phyloP scores from a whole-genome alignment of 106 monocot genomes.

The Dioscorea zingiberensis region DNA sequence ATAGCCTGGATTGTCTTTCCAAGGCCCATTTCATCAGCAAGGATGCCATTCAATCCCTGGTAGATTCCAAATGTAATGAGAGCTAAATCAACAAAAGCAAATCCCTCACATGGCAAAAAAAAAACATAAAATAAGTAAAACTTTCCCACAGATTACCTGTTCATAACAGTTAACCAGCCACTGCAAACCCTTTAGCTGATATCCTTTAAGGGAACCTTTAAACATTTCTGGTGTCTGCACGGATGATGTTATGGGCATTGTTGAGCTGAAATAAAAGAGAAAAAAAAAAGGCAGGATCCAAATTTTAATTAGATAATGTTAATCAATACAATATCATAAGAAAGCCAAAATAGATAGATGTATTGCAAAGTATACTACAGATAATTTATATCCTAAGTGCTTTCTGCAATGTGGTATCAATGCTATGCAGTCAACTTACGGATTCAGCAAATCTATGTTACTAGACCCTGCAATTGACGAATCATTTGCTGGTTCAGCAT shows the following conservation, averaged over 20 bases:
- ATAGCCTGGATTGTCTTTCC: constrained; percentile 99
- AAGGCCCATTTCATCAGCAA: constrained; percentile 99
- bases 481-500: constrained; percentile 50
- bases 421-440: constrained; percentile 51
- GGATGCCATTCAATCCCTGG: constrained; percentile 96
- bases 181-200: constrained; percentile 95
- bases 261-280: constrained; percentile 57
- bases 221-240: constrained; percentile 89
- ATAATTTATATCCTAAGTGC: neutral
- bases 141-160: constrained; percentile 42
- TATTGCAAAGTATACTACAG: neutral
- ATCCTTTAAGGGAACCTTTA: constrained; percentile 86
- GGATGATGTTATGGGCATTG: constrained; percentile 90
- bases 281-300: neutral
- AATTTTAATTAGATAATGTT: neutral
- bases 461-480: constrained; percentile 40
- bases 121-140: too few species aligned
- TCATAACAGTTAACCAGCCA: constrained; percentile 99
- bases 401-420: neutral
- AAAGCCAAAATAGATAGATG: too few species aligned
- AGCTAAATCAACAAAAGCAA: too few species aligned
- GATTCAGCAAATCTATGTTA: constrained; percentile 77
- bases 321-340: neutral
- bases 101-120: too few species aligned
- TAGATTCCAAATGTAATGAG: neutral